A percentile compares a stretch with the other conserved stretches of the same genome.
phyloP scores from a whole-genome alignment of 352 stramenopile species.

The Phytopythium oedochilum region DNA sequence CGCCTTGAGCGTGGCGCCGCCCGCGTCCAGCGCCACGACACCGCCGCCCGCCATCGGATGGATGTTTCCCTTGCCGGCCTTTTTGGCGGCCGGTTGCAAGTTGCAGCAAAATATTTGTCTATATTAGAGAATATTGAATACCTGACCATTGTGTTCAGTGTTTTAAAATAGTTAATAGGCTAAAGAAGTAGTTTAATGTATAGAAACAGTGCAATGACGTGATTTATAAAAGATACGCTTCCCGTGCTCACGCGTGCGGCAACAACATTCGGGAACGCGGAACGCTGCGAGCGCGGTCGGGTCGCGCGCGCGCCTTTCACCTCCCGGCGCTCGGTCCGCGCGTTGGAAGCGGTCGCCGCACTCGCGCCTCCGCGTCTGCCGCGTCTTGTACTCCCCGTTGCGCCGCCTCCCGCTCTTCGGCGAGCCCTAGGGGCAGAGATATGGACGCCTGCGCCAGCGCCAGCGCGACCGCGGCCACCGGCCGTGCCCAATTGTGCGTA shows the following conservation, averaged over 20 bases:
- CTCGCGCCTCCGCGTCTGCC: not conserved
- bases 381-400: not conserved
- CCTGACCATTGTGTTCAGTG: too few species aligned
- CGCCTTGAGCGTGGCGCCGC: slow-evolving; percentile 62
- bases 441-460: not conserved
- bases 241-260: too few species aligned
- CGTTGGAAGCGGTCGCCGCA: not conserved
- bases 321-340: not conserved
- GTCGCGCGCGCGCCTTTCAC: not conserved
- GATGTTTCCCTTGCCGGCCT: too few species aligned
- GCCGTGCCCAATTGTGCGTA: not conserved
- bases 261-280: not conserved
- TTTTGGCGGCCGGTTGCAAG: too few species aligned
- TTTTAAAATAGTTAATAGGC: too few species aligned
- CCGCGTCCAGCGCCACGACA: slow-evolving; percentile 52
- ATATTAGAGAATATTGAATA: too few species aligned
- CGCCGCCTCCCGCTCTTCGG: not conserved
- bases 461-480: not conserved
- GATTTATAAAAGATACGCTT: too few species aligned
- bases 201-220: too few species aligned
- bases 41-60: slow-evolving; percentile 6
- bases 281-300: not conserved
- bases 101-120: too few species aligned
- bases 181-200: too few species aligned
- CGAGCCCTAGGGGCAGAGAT: not conserved